Evolutionary conservation across 768 basidiomycete species (phyloP), one percentile per base, ranked within the genome.

Genomic region (Russula virescens): DNA sequence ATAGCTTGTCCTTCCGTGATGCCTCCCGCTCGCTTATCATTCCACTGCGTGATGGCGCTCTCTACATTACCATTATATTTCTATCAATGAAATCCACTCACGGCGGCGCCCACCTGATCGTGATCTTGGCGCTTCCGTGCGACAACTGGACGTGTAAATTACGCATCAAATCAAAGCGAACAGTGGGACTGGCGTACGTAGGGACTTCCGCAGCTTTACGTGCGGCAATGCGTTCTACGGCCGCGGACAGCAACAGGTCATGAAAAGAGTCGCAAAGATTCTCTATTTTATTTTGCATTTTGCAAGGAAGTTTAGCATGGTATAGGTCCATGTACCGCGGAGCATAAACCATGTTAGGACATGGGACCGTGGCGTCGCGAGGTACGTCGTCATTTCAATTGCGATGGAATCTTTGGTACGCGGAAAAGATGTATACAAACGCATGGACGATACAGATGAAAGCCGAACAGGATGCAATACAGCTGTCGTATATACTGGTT

Each of bases 151-250:
- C 48, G n/a, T 42, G 48, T 23, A 28, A n/a, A 50, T 59, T 50
- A 52, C 42, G 58, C 58, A 51, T 42, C 43, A 34, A 59, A 51
- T 42, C 43, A 34, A 59, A 59, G 26, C 40, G 9, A 45, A n/a
- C n/a, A 13, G 14, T 31, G 35, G 11, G 28, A 42, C 14, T 13
- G 1, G 28, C 38, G 13, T 14, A 38, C 38, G 38, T 38, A 38
- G 38, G 38, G 13, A 38, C 13, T 5, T n/a, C 6, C 38, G 38
- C 38, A 38, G 4, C 21, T 46, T 55, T 55, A 55, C 55, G 55
- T 55, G 42, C 26, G 19, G 9, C 38, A 54, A 28, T 19, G 38
- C 40, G 25, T 6, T 38, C 26, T 59, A 52, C 31, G 42, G 43
- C 58, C 58, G 58, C 58, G 58, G 58, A 45, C 11, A 21, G 49